Percentiles rank a stretch among this genome's conserved stretches.
phyloP scores from a whole-genome alignment of 2,329 filamentous ascomycete species.

The Corinectria fuckeliana region DNA sequence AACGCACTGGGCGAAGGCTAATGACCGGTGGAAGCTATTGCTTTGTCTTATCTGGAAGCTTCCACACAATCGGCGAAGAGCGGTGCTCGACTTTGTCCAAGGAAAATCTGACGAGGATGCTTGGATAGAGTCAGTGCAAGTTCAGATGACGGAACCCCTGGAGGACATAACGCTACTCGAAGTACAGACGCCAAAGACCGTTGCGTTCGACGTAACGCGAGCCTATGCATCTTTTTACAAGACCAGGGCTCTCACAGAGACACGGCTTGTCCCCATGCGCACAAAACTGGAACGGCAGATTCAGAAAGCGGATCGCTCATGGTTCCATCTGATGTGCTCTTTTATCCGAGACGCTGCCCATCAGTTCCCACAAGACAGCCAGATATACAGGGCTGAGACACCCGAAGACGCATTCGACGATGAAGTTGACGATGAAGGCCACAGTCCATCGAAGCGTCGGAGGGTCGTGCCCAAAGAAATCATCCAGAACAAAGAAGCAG shows the following conservation, averaged over 20 bases:
- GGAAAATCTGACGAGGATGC: conserved; percentile 22
- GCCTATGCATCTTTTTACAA: conserved; percentile 42
- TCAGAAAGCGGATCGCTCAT: conserved; percentile 6
- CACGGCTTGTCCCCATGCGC: conserved; percentile 25
- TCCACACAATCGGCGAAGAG: conserved; percentile 37
- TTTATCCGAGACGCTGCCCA: conserved; percentile 38
- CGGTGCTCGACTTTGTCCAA: conserved; percentile 34
- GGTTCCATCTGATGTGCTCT: conserved; percentile 33
- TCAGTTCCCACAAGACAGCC: conserved; percentile 42
- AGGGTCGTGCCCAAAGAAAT: conserved; percentile 41
- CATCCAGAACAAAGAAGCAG: conserved; percentile 47
- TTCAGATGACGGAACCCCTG: conserved; percentile 28
- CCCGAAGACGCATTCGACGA: conserved; percentile 18
- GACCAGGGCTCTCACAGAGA: conserved; percentile 33
- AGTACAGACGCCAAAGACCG: conserved; percentile 13
- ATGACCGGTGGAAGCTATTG: conserved; percentile 41
- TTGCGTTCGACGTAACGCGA: conserved; percentile 41
- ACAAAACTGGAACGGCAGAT: conserved; percentile 29
- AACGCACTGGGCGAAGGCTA: conserved; percentile 35
- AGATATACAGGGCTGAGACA: conserved; percentile 40
- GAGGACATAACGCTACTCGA: conserved; percentile 16
- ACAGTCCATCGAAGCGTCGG: conserved; percentile 24
- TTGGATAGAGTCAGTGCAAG: conserved; percentile 26
- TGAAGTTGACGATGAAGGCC: conserved; percentile 23
- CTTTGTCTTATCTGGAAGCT: conserved; percentile 42